These are phyloP conservation scores for Helenozyma baotianmanensis DNA, from an alignment of 805 yeast genomes.

Conservation along the genomic window DNA sequence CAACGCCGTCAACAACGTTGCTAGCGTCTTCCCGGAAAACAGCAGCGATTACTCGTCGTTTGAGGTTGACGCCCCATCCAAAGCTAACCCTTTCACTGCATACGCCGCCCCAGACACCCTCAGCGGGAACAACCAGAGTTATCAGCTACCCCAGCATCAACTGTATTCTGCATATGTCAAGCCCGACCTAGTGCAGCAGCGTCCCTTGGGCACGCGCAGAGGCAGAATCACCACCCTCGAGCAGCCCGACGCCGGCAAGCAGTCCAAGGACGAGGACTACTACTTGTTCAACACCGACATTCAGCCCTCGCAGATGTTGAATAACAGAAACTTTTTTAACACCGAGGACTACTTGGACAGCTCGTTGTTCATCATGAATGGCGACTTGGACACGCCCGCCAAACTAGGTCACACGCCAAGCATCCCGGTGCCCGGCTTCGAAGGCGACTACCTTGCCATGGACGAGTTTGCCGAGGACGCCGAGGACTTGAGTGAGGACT, in stretches of 20 bases:
- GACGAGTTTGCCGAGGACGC: conserved; percentile 39
- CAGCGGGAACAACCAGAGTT: conserved; percentile 10
- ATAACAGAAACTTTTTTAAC: conserved; percentile 19
- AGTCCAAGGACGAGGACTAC: conserved; percentile 31
- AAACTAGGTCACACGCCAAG: conserved; percentile 5
- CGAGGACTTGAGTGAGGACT: conserved; percentile 38
- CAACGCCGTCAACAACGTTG: conserved; percentile 13
- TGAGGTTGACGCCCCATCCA: conserved; percentile 10
- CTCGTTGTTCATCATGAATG: conserved; percentile 23
- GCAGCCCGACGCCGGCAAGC: conserved; percentile 15
- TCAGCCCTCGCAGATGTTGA: conserved; percentile 36
- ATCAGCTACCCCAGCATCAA: conserved; percentile 5
- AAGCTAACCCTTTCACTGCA: conserved; percentile 30
- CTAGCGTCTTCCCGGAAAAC: conserved; percentile 10
- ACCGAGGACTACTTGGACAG: conserved; percentile 23
- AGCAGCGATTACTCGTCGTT: conserved; percentile 8
- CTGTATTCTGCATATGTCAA: conserved; percentile 5
- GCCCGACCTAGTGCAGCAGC: conserved; percentile 10
- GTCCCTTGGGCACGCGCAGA: conserved; percentile 15
- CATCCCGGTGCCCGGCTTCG: conserved; percentile 27
- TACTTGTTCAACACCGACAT: conserved; percentile 38
- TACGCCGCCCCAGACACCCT: conserved; percentile 38
- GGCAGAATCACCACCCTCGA: conserved; percentile 32
- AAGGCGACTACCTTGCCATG: conserved; percentile 29
- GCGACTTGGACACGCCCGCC: conserved; percentile 7